Evolutionary conservation across 768 basidiomycete genomes (phyloP), one percentile per base, ranked within the genome.

Genomic region (Calocybe gangraenosa): DNA sequence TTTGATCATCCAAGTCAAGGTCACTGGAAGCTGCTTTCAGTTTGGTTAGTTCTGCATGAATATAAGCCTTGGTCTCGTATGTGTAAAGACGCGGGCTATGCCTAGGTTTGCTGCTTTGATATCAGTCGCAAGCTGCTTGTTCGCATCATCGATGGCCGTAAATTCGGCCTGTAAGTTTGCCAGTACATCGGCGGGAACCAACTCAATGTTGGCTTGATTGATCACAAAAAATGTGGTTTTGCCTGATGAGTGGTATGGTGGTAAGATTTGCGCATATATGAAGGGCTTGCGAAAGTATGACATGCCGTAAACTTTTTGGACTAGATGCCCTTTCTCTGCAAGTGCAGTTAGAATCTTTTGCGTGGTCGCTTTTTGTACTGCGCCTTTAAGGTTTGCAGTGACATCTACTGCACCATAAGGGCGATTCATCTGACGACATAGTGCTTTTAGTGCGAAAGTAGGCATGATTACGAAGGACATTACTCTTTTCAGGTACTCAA

Each of bases 361-460:
- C 0, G 84, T 82, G 2, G 82, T 73, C 1, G 89, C 67, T 60
- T 96, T 96, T 6, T 89, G 82, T 3, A 95, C 83, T 8, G 84
- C 84, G 40, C 89, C 89, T 64, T 94, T 94, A 22, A 96, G 68
- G 65, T 96, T 96, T 8, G 92, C 89, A 13, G 87, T 77, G 4
- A 95, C 83, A 60, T 96, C 92, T 28, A 93, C 92, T 49, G 90
- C 91, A 7, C 92, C 92, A 57, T 84, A 94, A 5, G 92, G 92
- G n/a, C 92, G 77, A 64, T 95, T 95, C 80, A 92, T 89, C 89
- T 92, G 56, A 28, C 36, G 30, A 36, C 19, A 31, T 9, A 23
- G 28, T 31, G 40, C 17, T 46, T 48, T 22, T 47, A 42, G 44
- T 40, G 28, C 28, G 23, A 23, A 32, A 39, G 45, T 45, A 43